Evolutionary conservation across 2,329 filamentous ascomycete species (phyloP).

Genomic region (Hirsutella thompsonii): DNA sequence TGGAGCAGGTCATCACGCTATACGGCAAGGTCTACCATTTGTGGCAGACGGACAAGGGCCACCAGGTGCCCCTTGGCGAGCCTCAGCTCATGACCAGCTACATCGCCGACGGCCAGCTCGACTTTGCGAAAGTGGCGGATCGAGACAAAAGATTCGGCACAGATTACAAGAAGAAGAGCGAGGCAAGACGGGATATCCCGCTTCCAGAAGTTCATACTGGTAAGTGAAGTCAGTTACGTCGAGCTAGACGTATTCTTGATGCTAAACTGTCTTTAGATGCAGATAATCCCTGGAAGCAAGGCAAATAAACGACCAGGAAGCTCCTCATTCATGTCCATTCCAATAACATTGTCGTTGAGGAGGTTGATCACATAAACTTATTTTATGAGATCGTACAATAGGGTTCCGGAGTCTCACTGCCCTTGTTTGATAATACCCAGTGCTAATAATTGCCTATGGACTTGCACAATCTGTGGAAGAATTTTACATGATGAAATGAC

Average conservation of each 20-base stretch:
- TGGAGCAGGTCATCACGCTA: constrained; percentile 60
- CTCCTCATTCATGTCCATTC: too few relatives aligned
- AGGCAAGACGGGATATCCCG: constrained; percentile 27
- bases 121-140: constrained; percentile 30
- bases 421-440: too few relatives aligned
- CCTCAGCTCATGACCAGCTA: constrained; percentile 43
- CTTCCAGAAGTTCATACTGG: constrained; percentile 28
- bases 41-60: constrained; percentile 72
- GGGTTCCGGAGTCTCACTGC: too few relatives aligned
- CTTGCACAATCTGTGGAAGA: too few relatives aligned
- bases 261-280: background rate
- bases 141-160: constrained; percentile 32
- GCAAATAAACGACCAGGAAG: too few relatives aligned
- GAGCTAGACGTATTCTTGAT: too few relatives aligned
- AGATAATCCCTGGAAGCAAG: background rate
- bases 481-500: too few relatives aligned
- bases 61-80: constrained; percentile 39
- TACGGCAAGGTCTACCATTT: constrained; percentile 81
- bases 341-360: too few relatives aligned
- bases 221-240: constrained; percentile 8
- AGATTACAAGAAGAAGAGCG: constrained; percentile 30
- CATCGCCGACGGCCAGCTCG: constrained; percentile 33
- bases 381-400: too few relatives aligned
- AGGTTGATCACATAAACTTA: too few relatives aligned
- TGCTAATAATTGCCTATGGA: too few relatives aligned